Evolutionary conservation across 2,329 filamentous ascomycete species (phyloP).

Genomic region (Cladorrhinum sp.): DNA sequence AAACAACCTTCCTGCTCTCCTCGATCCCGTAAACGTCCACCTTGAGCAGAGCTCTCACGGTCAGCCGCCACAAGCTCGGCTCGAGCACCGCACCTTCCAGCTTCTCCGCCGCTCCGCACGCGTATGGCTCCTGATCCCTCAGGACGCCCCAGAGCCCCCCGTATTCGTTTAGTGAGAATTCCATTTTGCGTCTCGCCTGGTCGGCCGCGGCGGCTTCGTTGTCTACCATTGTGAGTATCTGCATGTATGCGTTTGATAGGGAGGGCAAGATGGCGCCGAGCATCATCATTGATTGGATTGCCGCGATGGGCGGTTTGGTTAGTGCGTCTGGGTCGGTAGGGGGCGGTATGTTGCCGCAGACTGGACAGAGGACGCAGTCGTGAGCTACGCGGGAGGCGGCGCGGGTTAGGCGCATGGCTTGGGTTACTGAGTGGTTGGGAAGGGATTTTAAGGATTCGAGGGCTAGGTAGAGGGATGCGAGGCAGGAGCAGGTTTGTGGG

Average conservation of each 20-base stretch:
- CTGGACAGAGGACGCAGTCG: constrained; percentile 48
- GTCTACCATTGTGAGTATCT: constrained; percentile 54
- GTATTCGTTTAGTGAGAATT: constrained; percentile 45
- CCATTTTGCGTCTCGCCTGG: constrained; percentile 39
- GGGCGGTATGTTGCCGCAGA: constrained; percentile 41
- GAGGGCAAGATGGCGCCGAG: constrained; percentile 56
- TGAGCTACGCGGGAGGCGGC: constrained; percentile 48
- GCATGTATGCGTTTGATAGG: constrained; percentile 55
- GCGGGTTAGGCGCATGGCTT: constrained; percentile 48
- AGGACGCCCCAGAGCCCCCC: constrained; percentile 48
- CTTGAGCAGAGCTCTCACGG: constrained; percentile 52
- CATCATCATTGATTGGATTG: constrained; percentile 58
- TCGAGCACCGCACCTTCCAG: constrained; percentile 46
- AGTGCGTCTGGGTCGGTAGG: constrained; percentile 8
- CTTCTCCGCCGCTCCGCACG: constrained; percentile 30
- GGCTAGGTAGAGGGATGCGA: constrained; percentile 48
- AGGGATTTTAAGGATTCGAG: constrained; percentile 49
- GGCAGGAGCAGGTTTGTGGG: constrained; percentile 42
- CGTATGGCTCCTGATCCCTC: constrained; percentile 21
- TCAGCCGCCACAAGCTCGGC: constrained; percentile 52
- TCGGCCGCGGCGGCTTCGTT: constrained; percentile 46
- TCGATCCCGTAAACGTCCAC: constrained; percentile 56
- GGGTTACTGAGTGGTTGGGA: constrained; percentile 39
- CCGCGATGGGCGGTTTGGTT: constrained; percentile 42
- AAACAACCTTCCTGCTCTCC: constrained; percentile 16